Base-by-base conservation (phyloP, 2,329 filamentous ascomycete genomes). In the Diplocarpon rosae region DNA sequence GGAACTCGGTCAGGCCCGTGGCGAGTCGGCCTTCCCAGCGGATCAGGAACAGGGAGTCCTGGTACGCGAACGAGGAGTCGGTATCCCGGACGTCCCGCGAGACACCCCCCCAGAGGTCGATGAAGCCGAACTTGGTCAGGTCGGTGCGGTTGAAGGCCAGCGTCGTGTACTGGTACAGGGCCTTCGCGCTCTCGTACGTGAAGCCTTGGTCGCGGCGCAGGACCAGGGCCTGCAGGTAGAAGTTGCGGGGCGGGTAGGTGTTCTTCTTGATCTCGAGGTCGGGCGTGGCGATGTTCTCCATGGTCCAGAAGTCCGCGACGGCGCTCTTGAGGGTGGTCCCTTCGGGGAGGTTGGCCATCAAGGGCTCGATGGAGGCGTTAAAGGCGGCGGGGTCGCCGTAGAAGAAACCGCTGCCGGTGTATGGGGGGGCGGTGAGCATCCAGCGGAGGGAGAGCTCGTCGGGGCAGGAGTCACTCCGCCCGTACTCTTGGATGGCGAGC, bases 51-150 rank as follows among this genome's bases (percentile, higher is more conserved):
- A 45, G 31, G 1, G 36, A 39, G 15, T 45, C 35, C n/a, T 36
- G 29, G 29, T 45, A 30, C 6, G 42, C 42, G 13, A 45, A 33
- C 2, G 15, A 30, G 1, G 36, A 31, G 9, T 39, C 42, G 6
- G 4, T 15, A 15, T 45, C 42, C 15, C 34, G 39, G 8, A 45
- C 2, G n/a, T 39, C 14, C 4, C 42, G 28, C 5, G 30, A 35
- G 1, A 39, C 36, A 4, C 42, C 42, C 8, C 36, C 42, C 42
- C 42, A 45, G 17, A 45, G 42, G 14, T 45, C 42, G 24, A 45
- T 45, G 37, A 45, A 45, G 2, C 42, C 42, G 24, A 45, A 45
- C 16, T 45, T 45, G 9, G 42, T 45, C 36, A 45, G 33, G 31
- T 45, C 42, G 10, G 36, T 45, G 8, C 42, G 36, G 15, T 45